Conservation (phyloP, 2,329 filamentous ascomycete genomes). For the Pseudogymnoascus sp. region DNA sequence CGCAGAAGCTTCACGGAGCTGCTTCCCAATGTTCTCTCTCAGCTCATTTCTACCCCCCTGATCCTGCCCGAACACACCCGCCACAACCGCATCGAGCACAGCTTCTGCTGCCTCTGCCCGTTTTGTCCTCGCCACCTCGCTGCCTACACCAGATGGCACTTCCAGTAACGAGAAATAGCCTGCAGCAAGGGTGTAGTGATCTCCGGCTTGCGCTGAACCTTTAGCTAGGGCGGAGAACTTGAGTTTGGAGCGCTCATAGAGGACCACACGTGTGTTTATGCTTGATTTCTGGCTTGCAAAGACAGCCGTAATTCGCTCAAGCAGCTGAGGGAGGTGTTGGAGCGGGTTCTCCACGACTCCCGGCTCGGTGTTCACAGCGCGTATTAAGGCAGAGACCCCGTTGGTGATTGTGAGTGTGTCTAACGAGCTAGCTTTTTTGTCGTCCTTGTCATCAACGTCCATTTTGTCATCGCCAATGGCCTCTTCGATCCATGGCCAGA, state of each 20-base stretch:
- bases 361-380: constrained; percentile 22
- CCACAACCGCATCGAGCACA: constrained; percentile 22
- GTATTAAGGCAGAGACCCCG: constrained; percentile 27
- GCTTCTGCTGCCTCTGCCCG: constrained; percentile 28
- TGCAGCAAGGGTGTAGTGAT: constrained; percentile 19
- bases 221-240: constrained; percentile 25
- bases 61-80: constrained; percentile 24
- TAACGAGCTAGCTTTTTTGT: constrained; percentile 17
- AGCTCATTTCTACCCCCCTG: constrained; percentile 13
- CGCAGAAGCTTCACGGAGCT: constrained; percentile 20
- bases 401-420: constrained; percentile 26
- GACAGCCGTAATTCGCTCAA: constrained; percentile 21
- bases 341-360: constrained; percentile 19
- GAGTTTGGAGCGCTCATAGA: constrained; percentile 27
- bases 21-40: constrained; percentile 17
- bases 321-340: constrained; percentile 22
- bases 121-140: constrained; percentile 27
- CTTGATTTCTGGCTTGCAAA: constrained; percentile 24
- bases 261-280: constrained; percentile 22
- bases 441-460: constrained; percentile 40
- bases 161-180: constrained; percentile 25
- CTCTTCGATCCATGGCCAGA: constrained; percentile 55
- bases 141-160: constrained; percentile 26
- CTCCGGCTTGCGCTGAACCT: constrained; percentile 14
- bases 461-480: constrained; percentile 54